Conservation (phyloP, 228 moss, liverwort and hornwort genomes). For the Sphagnum magellanicum region DNA sequence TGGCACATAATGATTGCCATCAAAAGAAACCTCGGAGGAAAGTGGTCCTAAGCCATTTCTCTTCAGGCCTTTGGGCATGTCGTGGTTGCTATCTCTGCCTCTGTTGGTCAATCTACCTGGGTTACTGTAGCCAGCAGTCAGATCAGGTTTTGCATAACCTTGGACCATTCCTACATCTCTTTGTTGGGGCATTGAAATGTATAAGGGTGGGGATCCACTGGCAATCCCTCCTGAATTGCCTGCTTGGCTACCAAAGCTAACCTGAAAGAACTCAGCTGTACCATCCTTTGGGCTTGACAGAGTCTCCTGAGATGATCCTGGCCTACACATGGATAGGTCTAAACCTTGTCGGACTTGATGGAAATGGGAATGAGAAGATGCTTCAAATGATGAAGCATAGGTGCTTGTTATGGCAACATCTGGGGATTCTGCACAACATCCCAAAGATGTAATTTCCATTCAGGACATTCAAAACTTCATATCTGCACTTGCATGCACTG, state of each 20-base stretch:
- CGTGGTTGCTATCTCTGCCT: slow-evolving; percentile 11
- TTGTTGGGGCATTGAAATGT: slow-evolving; percentile 28
- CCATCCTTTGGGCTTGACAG: slow-evolving; percentile 27
- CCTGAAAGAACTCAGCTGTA: slow-evolving; percentile 33
- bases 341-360: slow-evolving; percentile 32
- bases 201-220: slow-evolving; percentile 43
- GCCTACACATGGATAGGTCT: slow-evolving; percentile 21
- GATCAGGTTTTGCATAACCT: slow-evolving; percentile 10
- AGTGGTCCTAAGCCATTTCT: slow-evolving; percentile 8
- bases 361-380: slow-evolving; percentile 54
- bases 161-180: slow-evolving; percentile 29
- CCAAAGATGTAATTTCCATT: background rate
- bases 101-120: slow-evolving; percentile 7
- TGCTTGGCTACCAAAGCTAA: slow-evolving; percentile 21
- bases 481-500: too few species aligned
- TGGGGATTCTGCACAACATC: slow-evolving; percentile 57
- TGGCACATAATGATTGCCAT: slow-evolving; percentile 2
- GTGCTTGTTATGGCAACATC: slow-evolving; percentile 38
- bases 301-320: slow-evolving; percentile 18
- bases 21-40: slow-evolving; percentile 7
- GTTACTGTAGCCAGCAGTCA: background rate
- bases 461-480: too few species aligned
- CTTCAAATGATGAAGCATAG: slow-evolving; percentile 46
- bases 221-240: slow-evolving; percentile 7
- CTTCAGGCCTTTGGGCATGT: slow-evolving; percentile 7